Base-by-base conservation (phyloP, 805 yeast genomes). In the Suhomyces canberraensis region DNA sequence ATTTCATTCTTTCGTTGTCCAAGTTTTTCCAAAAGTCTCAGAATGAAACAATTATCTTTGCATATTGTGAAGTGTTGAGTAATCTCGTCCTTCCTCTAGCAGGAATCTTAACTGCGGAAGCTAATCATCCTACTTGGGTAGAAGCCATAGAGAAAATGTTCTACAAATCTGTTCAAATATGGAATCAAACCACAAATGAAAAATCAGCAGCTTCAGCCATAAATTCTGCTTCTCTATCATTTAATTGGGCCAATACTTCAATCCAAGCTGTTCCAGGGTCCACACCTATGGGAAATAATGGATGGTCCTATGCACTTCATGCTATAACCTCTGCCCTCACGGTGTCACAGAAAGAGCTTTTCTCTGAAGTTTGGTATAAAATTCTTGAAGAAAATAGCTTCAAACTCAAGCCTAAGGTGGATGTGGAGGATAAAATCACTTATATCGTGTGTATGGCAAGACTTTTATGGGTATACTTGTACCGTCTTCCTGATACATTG, bases 91-190 rank as follows among this genome's bases (percentile, higher is more conserved):
- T 88, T 27, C 95, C 97, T 0, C 58, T 93, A 16, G 95, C 97
- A 0, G 91, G 87, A 7, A 71, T 79, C 1, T 70, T 90, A 21
- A 87, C 96, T 0, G 98, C 96, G 0, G 99, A 93, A 55, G 90
- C 88, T 0, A 91, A 93, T 52, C 95, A 91, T 56, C 98, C 98
- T 3, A 79, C 84, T 1, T 93, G 98, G 99, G 80, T 82, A 0
- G 85, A 79, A 27, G 93, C 96, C 0, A 76, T 88, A 36, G 74
- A 75, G 16, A 63, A 69, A 14, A 77, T 91, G 11, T 80, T 75
- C 55, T 59, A 68, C 11, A 76, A 72, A 39, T 66, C 73, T 11
- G 71, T 69, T 27, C 58, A 55, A 38, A 74, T 64, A 33, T 69
- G 73, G 64, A 72, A 60, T 39, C 50, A 73, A 69, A 29, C 41